Base-by-base conservation (phyloP, 208 protist species). In the Wallacemonas rigidus region DNA sequence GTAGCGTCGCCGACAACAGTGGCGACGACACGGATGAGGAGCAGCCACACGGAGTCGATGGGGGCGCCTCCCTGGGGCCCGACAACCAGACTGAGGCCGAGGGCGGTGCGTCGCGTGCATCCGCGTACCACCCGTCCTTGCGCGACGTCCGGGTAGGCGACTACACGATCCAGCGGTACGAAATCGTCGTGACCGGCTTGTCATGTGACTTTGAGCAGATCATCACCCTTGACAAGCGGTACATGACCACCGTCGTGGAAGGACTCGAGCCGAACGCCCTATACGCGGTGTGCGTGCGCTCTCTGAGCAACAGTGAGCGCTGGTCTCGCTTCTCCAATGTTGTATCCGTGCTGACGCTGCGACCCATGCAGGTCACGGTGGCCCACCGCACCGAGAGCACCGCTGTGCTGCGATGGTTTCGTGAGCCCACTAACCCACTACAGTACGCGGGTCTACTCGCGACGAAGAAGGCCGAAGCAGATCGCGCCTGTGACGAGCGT, bases 271-370 rank as follows among this genome's bases (percentile, higher is more conserved):
- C 90, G 47, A 88, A 98, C 71, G 72, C 88, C 40, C 80, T 98
- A 53, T 98, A 97, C 80, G 82, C 76, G 53, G 77, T 96, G 8
- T 89, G 79, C 26, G 83, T 98, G 26, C 87, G 92, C 36, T 95
- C 89, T 8, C 74, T 88, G 41, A 94, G 85, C 72, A 82, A 84
- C 67, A 90, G 90, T 58, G 56, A 87, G 71, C 87, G 93, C 65
- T 97, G 91, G 94, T 96, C 90, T 1, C 76, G 84, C 72, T 87
- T 89, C 44, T 97, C 90, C 3, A 85, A 85, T 69, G 88, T 90
- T 64, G 80, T 85, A 43, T 88, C 89, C 14, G 57, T 98, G n/a
- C 76, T 95, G 44, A 98, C 94, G 39, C 83, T 98, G 47, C 45
- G 71, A 6, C 70, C 87, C 4, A 88, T 97, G 72, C 72, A 77